Percentiles rank a stretch among this genome's conserved stretches.
phyloP scores from a whole-genome alignment of 345 rosid species.

The Microcos paniculata region DNA sequence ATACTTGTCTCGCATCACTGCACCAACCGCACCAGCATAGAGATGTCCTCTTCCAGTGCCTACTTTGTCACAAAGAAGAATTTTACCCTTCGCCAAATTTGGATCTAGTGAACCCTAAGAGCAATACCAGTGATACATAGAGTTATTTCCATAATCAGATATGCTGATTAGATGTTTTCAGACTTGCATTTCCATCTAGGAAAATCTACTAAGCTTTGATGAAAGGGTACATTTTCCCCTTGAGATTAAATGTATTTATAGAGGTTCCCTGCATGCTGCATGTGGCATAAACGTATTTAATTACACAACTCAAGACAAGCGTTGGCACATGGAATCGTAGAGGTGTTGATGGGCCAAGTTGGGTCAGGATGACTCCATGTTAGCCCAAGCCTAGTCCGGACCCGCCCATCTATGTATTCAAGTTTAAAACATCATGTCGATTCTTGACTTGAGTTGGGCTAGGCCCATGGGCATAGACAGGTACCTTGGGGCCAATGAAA shows the following conservation, averaged over 20 bases:
- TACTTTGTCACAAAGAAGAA: conserved; percentile 38
- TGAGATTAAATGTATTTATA: neutral
- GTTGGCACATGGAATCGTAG: no score
- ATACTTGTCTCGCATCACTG: neutral
- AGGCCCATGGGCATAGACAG: no score
- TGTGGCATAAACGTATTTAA: no score
- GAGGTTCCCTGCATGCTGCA: neutral
- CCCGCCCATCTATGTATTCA: no score
- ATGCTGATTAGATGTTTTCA: neutral
- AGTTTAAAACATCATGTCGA: no score
- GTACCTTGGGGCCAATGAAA: no score
- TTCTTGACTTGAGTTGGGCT: no score
- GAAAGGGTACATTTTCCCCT: conserved; percentile 5
- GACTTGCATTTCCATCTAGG: neutral
- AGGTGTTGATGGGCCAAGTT: no score
- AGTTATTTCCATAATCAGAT: conserved; percentile 4
- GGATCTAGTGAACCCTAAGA: conserved; percentile 22
- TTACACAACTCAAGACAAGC: no score
- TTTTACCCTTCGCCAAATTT: conserved; percentile 51
- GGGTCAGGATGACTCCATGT: no score
- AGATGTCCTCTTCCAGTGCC: neutral
- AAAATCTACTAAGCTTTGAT: neutral
- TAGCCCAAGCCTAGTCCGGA: no score
- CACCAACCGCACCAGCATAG: neutral
- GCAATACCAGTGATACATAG: conserved; percentile 46